A percentile compares a stretch with the other conserved stretches of the same genome.
These are phyloP conservation scores for Exserohilum turcica DNA, from an alignment of 2,329 filamentous ascomycete genomes.

Conservation along the genomic window DNA sequence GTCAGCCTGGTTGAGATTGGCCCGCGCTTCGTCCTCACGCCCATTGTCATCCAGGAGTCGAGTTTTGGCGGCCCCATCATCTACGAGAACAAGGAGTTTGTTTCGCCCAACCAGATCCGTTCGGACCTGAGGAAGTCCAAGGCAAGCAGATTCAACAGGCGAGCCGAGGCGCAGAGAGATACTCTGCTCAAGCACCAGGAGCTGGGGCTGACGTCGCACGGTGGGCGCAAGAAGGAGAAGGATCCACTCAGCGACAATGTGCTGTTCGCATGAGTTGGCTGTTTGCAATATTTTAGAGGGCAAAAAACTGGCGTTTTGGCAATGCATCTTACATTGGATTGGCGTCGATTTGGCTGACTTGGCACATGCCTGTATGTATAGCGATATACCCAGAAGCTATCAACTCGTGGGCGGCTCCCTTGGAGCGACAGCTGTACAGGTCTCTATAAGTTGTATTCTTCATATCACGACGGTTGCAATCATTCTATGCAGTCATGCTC, in stretches of 20 bases:
- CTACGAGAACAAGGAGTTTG: constrained; percentile 97
- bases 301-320: constrained; percentile 26
- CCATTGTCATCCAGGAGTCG: constrained; percentile 92
- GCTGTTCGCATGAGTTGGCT: constrained; percentile 68
- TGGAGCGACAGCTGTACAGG: constrained; percentile 2
- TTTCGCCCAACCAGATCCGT: constrained; percentile 92
- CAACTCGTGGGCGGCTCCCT: constrained; percentile 18
- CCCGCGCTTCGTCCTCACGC: constrained; percentile 88
- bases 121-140: constrained; percentile 77
- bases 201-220: constrained; percentile 73
- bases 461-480: not conserved
- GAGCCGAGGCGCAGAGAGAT: constrained; percentile 76
- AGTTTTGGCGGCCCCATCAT: constrained; percentile 96
- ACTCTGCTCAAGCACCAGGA: constrained; percentile 74
- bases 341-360: constrained; percentile 10
- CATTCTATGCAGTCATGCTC: constrained; percentile 37
- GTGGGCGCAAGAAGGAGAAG: constrained; percentile 65
- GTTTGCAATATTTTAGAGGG: constrained; percentile 4
- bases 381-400: constrained; percentile 32
- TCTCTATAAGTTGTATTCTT: not conserved
- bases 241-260: constrained; percentile 77
- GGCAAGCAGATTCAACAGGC: constrained; percentile 76
- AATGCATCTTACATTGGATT: constrained; percentile 11
- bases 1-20: constrained; percentile 90
- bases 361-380: constrained; percentile 17